phyloP scores from a whole-genome alignment of 495 filamentous ascomycete species.

The Neurospora sp. region DNA sequence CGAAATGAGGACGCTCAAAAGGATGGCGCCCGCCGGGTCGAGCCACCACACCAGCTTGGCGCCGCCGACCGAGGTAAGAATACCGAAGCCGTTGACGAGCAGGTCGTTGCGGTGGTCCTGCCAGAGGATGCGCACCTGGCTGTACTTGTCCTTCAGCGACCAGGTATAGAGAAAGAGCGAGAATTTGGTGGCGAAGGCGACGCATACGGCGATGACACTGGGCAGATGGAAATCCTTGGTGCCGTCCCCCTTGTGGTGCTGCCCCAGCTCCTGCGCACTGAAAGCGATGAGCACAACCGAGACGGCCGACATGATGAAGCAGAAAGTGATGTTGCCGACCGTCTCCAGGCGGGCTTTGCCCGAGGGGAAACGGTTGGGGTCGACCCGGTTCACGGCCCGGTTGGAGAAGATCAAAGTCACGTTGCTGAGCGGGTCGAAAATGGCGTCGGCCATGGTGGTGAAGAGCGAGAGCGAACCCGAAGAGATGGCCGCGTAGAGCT shows the following conservation, averaged over 20 bases:
- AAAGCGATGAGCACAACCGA: conserved; percentile 87
- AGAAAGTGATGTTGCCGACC: conserved; percentile 93
- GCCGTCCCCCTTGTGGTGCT: conserved; percentile 28
- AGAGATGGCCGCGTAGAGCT: conserved; percentile 79
- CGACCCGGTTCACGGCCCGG: conserved; percentile 80
- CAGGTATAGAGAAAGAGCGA: conserved; percentile 85
- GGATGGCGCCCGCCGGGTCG: conserved; percentile 83
- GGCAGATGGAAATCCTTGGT: conserved; percentile 65
- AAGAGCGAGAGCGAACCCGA: conserved; percentile 88
- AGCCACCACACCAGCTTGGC: conserved; percentile 89
- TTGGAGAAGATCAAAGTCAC: conserved; percentile 78
- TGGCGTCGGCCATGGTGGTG: conserved; percentile 93
- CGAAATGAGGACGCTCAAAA: conserved; percentile 68
- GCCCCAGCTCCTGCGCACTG: conserved; percentile 57
- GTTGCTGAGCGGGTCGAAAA: conserved; percentile 93
- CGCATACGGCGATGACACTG: conserved; percentile 75
- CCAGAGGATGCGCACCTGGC: conserved; percentile 87
- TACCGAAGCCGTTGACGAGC: conserved; percentile 83
- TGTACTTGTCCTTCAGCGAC: conserved; percentile 75
- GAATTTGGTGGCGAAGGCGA: conserved; percentile 80
- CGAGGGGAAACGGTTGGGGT: conserved; percentile 80
- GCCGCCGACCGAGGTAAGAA: conserved; percentile 79
- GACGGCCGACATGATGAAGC: conserved; percentile 90
- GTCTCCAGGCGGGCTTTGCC: conserved; percentile 95
- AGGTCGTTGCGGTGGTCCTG: conserved; percentile 84